Conservation (phyloP, 176 grass and related monocot species). For the Carex kokanica region DNA sequence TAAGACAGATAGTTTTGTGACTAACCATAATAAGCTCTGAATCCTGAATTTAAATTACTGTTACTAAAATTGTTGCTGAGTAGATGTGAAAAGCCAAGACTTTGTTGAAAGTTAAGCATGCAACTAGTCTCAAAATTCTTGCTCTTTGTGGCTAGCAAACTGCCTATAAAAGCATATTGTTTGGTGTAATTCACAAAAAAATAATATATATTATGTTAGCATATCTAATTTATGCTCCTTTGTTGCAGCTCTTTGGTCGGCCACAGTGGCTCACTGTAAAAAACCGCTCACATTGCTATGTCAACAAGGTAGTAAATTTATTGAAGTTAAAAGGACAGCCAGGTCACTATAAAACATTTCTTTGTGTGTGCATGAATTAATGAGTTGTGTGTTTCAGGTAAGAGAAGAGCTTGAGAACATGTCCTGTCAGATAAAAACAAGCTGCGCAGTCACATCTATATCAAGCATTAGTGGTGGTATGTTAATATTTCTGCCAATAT, state of each 20-base stretch:
- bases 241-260: slow-evolving; percentile 70
- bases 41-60: neutral
- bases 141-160: neutral
- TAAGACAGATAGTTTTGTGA: neutral
- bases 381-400: slow-evolving; percentile 35
- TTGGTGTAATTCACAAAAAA: neutral
- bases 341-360: neutral
- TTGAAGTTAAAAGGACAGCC: neutral
- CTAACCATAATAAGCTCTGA: neutral
- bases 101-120: neutral
- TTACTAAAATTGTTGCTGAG: neutral
- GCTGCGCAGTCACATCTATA: slow-evolving; percentile 50
- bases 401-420: slow-evolving; percentile 63
- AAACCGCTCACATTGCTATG: slow-evolving; percentile 60
- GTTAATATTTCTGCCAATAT: neutral
- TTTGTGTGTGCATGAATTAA: slow-evolving; percentile 15
- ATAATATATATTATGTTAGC: neutral
- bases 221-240: slow-evolving; percentile 10
- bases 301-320: slow-evolving; percentile 44
- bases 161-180: neutral
- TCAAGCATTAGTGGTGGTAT: slow-evolving; percentile 49
- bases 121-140: neutral
- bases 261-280: slow-evolving; percentile 93
- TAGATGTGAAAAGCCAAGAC: neutral
- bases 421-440: slow-evolving; percentile 64